Evolutionary conservation across 2,329 filamentous ascomycete species (phyloP).

Genomic region (Trichoderma gracile): DNA sequence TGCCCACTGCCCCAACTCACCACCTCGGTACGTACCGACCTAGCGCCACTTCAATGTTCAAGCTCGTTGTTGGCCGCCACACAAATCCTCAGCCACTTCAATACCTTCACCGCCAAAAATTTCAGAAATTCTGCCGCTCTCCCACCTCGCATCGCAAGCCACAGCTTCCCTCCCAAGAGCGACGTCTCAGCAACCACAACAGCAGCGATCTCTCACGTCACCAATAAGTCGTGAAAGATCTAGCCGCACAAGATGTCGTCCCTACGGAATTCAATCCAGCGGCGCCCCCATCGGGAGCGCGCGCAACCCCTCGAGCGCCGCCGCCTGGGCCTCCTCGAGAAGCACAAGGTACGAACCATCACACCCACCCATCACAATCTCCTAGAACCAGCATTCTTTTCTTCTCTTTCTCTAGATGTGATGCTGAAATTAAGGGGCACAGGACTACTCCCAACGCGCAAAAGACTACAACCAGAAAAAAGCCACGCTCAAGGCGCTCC

Average conservation of each 20-base stretch:
- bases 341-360: constrained; percentile 70
- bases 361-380: background rate
- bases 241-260: constrained; percentile 51
- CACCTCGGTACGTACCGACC: too few species aligned
- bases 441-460: constrained; percentile 66
- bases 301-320: constrained; percentile 80
- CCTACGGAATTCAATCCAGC: constrained; percentile 66
- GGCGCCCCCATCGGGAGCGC: constrained; percentile 86
- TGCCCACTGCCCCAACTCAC: background rate
- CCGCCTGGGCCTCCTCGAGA: constrained; percentile 90
- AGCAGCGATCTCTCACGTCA: background rate
- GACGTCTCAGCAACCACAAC: background rate
- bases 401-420: background rate
- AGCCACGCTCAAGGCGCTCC: constrained; percentile 57
- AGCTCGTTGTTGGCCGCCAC: background rate
- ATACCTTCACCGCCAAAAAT: constrained; percentile 43
- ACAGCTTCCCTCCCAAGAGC: constrained; percentile 13
- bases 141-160: constrained; percentile 1
- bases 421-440: background rate
- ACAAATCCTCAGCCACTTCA: constrained; percentile 5
- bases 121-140: constrained; percentile 40
- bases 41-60: background rate
- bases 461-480: constrained; percentile 69
- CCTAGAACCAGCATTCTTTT: background rate
- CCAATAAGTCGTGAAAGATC: background rate